Evolutionary conservation across 2,329 filamentous ascomycete species (phyloP), one percentile per base, ranked within the genome.

Genomic region (Aspergillus tubingensis): DNA sequence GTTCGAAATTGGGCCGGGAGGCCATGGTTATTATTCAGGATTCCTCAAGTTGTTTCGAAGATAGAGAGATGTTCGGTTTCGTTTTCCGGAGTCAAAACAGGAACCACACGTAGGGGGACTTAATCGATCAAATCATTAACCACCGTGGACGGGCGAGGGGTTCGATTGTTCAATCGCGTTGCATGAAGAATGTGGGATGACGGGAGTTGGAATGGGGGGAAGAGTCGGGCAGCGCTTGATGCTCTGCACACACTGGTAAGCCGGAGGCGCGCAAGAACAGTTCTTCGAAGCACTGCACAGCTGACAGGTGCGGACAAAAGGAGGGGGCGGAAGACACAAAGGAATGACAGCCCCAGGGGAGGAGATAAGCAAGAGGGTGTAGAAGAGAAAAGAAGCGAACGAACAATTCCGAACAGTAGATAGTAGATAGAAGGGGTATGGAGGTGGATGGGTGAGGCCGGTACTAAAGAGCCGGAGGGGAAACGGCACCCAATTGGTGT

Each of bases 1-100:
- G 74, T 70, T 90, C 86, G 64, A 85, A 79, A 60, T 81, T 81
- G 39, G 87, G 86, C 66, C 86, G 82, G 68, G 79, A 77, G 57
- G 81, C 76, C 85, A 88, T 88, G 30, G 59, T 63, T 43, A 58
- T 38, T 52, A 44, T 56, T 25, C 30, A 25, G 38, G 32, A 15
- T 49, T 43, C 43, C 60, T 60, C 57, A 49, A 62, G 21, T 57
- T 27, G 57, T 27, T 54, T 53, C 32, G 51, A 32, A 47, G n/a
- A 52, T n/a, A 49, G 41, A 60, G 27, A 39, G n/a, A 32, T 17
- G 8, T 59, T 51, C 47, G 54, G 38, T 49, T 7, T 38, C 32
- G 30, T 36, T 36, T 55, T 44, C 23, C 36, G 30, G 44, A n/a
- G 25, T 38, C 15, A 54, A 15, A 49, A 47, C 53, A 41, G 52